Conservation (phyloP, 805 yeast genomes). For the Lipomyces oligophaga region DNA sequence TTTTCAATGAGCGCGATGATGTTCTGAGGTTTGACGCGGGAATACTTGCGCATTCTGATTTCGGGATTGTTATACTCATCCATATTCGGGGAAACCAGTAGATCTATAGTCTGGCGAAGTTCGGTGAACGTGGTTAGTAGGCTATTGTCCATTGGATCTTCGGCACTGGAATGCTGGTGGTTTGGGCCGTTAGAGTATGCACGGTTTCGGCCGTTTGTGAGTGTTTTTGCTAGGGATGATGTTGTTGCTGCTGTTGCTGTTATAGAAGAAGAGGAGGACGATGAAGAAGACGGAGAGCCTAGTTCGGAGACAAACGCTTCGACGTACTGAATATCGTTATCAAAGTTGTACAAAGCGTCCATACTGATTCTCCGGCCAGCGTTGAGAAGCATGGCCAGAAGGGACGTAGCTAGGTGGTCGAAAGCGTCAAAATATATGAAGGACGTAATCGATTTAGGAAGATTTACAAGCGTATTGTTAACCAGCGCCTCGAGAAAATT, state of each 20-base stretch:
- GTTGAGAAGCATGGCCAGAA: constrained; percentile 57
- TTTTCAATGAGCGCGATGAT: constrained; percentile 62
- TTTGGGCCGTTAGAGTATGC: constrained; percentile 9
- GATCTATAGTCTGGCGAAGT: constrained; percentile 71
- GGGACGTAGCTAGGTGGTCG: constrained; percentile 73
- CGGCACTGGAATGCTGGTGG: constrained; percentile 17
- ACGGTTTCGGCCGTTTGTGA: not conserved
- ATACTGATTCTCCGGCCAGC: constrained; percentile 53
- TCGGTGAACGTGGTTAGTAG: constrained; percentile 72
- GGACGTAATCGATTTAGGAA: constrained; percentile 74
- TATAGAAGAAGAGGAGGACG: not conserved
- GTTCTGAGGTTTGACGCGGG: constrained; percentile 67
- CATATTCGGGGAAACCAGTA: constrained; percentile 58
- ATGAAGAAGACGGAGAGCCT: constrained; percentile 11
- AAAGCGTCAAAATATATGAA: constrained; percentile 80
- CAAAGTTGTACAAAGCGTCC: constrained; percentile 67
- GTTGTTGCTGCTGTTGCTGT: not conserved
- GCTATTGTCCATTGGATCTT: constrained; percentile 31
- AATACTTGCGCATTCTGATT: constrained; percentile 60
- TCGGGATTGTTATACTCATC: constrained; percentile 60
- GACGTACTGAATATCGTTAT: constrained; percentile 71
- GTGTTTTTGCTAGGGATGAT: not conserved
- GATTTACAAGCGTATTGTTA: constrained; percentile 72
- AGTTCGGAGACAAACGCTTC: constrained; percentile 47
- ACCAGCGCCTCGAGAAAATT: constrained; percentile 80